Evolutionary conservation across 371 early-diverging fungal genomes (phyloP), one percentile per base, ranked within the genome.

Genomic region (Batkoa obscura): DNA sequence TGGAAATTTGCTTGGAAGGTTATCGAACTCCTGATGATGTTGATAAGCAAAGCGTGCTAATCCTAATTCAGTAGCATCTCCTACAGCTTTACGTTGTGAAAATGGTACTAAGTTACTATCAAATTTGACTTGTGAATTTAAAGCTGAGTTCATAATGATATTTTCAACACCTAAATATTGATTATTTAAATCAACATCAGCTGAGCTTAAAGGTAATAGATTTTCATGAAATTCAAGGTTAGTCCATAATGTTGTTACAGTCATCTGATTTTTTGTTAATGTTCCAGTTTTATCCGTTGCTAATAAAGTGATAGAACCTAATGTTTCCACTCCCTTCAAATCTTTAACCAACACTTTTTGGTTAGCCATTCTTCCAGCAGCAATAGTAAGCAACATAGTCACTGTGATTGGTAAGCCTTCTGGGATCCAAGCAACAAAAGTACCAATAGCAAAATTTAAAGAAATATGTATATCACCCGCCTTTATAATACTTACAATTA

Each of bases 261-360:
- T 91, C 95, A 35, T 91, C 58, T 65, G 80, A 80, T 58, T 88
- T 79, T 88, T 75, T 23, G 94, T 93, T 56, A 95, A 68, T 37
- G 96, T 94, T 55, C 94, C 94, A 0, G 94, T 93, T 69, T 96
- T 95, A 65, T 94, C 94, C 0, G 93, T 91, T 38, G 90, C 92
- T 51, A 96, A 71, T 10, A 90, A 68, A n/a, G 95, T 93, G 48
- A 95, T 90, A 1, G 90, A 88, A 42, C 94, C 94, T n/a, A 94
- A 77, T 13, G 93, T 91, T 62, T 95, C 94, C 13, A 95, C 91
- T 58, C 89, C 92, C 58, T 86, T 81, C 41, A 95, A 65, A 63
- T 94, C 90, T 64, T 92, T 94, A 60, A 94, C 94, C 9, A 95
- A 72, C 2, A 94, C 90, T 57, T 93, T 81, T 55, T 79, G 71